Percentiles rank a stretch among this genome's conserved stretches.
Evolutionary conservation across 306 rosid genomes (phyloP).

Genomic region (Prunus armeniaca): DNA sequence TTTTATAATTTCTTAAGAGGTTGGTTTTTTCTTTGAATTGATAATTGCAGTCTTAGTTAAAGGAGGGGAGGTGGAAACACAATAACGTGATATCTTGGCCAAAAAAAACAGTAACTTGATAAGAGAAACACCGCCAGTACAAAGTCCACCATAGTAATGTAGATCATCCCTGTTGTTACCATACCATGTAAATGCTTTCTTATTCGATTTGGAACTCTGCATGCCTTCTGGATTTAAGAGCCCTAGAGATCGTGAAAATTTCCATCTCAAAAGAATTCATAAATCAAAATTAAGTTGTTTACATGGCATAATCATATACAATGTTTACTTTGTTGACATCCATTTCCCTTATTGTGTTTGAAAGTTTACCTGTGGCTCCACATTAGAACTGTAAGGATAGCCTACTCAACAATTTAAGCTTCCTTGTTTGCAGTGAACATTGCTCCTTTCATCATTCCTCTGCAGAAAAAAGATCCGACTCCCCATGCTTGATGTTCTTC

Average conservation of each 20-base stretch:
- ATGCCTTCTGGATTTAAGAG: not conserved
- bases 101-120: not conserved
- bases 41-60: not conserved
- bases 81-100: not conserved
- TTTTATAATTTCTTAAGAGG: not conserved
- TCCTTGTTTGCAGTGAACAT: constrained; percentile 63
- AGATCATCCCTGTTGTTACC: not conserved
- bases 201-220: not conserved
- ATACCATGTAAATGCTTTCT: not conserved
- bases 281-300: not conserved
- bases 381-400: not conserved
- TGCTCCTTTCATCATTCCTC: constrained; percentile 43
- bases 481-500: constrained; percentile 64
- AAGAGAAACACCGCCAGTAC: not conserved
- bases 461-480: constrained; percentile 21
- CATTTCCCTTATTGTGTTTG: not conserved
- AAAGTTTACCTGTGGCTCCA: constrained; percentile 5
- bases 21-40: not conserved
- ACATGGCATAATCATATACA: not conserved
- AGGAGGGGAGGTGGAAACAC: not conserved
- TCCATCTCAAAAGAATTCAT: not conserved
- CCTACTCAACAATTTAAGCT: constrained; percentile 7
- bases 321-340: not conserved
- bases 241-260: not conserved
- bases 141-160: not conserved